Evolutionary conservation across 257 asterid genomes (phyloP), one percentile per base, ranked within the genome.

Genomic region (Nicotiana undulata): DNA sequence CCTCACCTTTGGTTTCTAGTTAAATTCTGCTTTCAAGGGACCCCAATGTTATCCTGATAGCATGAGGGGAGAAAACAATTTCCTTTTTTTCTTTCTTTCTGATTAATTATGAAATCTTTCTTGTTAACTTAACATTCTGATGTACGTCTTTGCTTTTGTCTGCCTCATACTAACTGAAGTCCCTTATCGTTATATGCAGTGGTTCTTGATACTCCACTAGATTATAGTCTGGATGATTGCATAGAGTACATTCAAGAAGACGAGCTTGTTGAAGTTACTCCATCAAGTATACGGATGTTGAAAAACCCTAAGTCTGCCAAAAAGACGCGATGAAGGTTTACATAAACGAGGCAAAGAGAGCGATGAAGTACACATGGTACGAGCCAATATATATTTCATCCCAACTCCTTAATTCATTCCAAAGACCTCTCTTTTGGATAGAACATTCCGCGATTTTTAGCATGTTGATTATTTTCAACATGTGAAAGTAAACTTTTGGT

Each of bases 201-300:
- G 85, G 92, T 96, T 87, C 93, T 96, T 67, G 99, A 96, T 85
- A 88, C 98, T 22, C 91, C 97, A 8, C 66, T 89, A 82, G 97
- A 90, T 66, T 96, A 89, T 88, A 96, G 99, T 87, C 86, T 96
- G 79, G 99, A 96, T 63, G 99, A 96, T 89, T 96, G 99, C 94
- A 96, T 96, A 76, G 99, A 96, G 85, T 96, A 96, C 92, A 96
- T 96, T 86, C 98, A 96, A 91, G 98, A 96, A 90, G 99, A 96
- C 6, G 99, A 96, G 85, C 94, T 96, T 76, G 99, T 96, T 77
- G 99, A 96, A 84, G 97, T 96, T 67, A 92, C 98, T 37, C 99
- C 99, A 28, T 29, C 79, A 28, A 96, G 98, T 88, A 91, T 94
- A 59, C 91, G 98, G 66, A 96, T 92, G 97, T 89, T 94, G 93